Evolutionary conservation across 768 basidiomycete genomes (phyloP).

Genomic region (Tulasnella sp.): DNA sequence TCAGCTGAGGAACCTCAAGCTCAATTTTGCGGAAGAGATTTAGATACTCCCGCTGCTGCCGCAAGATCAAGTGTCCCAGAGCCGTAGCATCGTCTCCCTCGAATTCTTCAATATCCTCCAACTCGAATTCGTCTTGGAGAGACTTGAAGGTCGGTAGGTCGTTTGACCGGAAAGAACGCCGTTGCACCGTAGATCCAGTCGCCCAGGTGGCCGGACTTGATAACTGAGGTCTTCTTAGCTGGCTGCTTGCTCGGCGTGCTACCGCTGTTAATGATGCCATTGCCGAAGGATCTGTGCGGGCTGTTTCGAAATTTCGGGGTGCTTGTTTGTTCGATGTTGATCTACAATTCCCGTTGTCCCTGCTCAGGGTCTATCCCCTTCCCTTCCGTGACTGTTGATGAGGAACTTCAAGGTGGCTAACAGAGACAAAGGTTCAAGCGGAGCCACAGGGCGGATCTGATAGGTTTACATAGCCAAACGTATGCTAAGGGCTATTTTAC

Average conservation of each 20-base stretch:
- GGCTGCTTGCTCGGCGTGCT: not conserved
- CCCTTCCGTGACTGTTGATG: not conserved
- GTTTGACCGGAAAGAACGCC: slow-evolving; percentile 21
- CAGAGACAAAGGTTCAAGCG: too few species aligned
- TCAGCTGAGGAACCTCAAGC: slow-evolving; percentile 84
- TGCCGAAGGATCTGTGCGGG: not conserved
- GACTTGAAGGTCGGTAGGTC: slow-evolving; percentile 26
- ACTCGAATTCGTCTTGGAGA: slow-evolving; percentile 38
- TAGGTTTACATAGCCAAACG: too few species aligned
- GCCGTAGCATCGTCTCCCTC: slow-evolving; percentile 66
- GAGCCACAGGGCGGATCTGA: too few species aligned
- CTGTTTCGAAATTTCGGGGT: slow-evolving; percentile 15
- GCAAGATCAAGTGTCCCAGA: slow-evolving; percentile 70
- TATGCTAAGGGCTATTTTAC: too few species aligned
- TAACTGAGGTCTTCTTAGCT: not conserved
- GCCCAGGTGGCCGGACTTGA: not conserved
- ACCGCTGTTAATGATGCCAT: slow-evolving; percentile 10
- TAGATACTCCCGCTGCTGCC: slow-evolving; percentile 71
- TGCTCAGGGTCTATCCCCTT: not conserved
- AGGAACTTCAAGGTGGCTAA: too few species aligned
- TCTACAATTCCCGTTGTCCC: not conserved
- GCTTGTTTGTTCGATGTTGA: slow-evolving; percentile 14
- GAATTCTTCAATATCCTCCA: slow-evolving; percentile 40
- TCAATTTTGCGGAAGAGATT: slow-evolving; percentile 85
- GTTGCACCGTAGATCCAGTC: not conserved